Conservation (phyloP, 108 stramenopile genomes). For the Nitzschia sp. region DNA sequence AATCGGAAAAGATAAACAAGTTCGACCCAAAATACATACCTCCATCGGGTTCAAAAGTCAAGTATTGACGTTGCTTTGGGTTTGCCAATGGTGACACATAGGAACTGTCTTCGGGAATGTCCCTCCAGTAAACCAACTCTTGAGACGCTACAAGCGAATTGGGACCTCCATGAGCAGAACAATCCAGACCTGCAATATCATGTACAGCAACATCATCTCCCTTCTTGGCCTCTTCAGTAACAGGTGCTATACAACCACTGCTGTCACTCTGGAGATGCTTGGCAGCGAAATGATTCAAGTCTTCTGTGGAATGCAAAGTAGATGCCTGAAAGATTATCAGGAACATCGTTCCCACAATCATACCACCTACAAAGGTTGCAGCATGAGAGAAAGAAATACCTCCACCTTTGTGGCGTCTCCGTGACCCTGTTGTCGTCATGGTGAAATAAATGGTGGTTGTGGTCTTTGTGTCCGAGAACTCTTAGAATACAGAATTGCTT, state of each 20-base stretch:
- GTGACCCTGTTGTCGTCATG: too few relatives aligned
- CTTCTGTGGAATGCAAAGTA: background rate
- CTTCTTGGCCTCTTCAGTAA: background rate
- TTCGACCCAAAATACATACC: conserved; percentile 82
- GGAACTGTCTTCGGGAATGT: conserved; percentile 56
- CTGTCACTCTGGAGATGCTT: background rate
- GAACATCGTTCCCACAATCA: conserved; percentile 11
- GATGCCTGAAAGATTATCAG: conserved; percentile 7
- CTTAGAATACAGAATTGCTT: too few relatives aligned
- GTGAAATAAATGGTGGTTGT: too few relatives aligned
- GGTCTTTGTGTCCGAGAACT: too few relatives aligned
- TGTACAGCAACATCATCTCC: background rate
- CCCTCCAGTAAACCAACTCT: conserved; percentile 87
- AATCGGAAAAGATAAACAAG: background rate
- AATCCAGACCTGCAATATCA: conserved; percentile 63
- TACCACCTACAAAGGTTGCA: conserved; percentile 5
- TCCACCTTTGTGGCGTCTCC: background rate
- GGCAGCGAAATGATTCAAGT: background rate
- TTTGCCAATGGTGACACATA: conserved; percentile 48
- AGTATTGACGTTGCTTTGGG: conserved; percentile 46
- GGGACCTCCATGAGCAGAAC: conserved; percentile 76
- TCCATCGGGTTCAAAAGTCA: conserved; percentile 89
- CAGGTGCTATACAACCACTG: background rate
- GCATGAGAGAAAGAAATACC: conserved; percentile 9
- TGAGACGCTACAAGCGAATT: conserved; percentile 16